Evolutionary conservation across 176 grass and related monocot genomes (phyloP).

Genomic region (Leersia perrieri): DNA sequence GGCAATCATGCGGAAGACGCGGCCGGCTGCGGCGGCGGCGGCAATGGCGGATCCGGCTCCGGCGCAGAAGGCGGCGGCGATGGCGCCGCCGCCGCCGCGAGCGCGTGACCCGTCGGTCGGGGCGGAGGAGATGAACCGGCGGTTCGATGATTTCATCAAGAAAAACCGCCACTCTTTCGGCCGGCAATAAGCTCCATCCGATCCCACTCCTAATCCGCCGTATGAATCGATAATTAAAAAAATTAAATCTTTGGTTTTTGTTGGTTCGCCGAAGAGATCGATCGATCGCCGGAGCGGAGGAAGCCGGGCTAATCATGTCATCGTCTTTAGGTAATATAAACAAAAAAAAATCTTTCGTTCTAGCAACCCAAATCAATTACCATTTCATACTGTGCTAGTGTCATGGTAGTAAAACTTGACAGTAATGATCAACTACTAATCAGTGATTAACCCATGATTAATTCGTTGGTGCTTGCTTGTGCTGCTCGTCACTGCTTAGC

Average conservation of each 20-base stretch:
- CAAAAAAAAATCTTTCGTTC: neutral
- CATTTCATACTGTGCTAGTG: neutral
- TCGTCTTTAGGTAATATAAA: slow-evolving; percentile 35
- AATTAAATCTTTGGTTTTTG: slow-evolving; percentile 28
- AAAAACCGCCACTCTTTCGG: slow-evolving; percentile 66
- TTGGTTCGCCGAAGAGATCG: slow-evolving; percentile 38
- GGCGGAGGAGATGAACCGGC: slow-evolving; percentile 64
- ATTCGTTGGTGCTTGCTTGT: neutral
- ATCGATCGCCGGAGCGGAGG: slow-evolving; percentile 41
- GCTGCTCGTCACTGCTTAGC: neutral
- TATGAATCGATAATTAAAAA: neutral
- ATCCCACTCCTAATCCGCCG: neutral
- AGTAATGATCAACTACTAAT: neutral
- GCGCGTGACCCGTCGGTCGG: slow-evolving; percentile 42
- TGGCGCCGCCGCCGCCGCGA: neutral
- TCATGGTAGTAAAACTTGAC: neutral
- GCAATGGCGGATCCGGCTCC: neutral
- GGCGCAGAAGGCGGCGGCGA: neutral
- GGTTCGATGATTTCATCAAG: slow-evolving; percentile 88
- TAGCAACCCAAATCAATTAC: neutral
- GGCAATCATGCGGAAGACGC: slow-evolving; percentile 71
- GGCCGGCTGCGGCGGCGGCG: neutral
- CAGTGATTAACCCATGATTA: neutral
- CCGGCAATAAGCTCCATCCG: slow-evolving; percentile 6
- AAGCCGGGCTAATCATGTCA: neutral